A percentile compares a stretch with the other conserved stretches of the same genome.
These are phyloP conservation scores for Potentilla sterilis DNA, from an alignment of 306 rosid species.

Conservation along the genomic window DNA sequence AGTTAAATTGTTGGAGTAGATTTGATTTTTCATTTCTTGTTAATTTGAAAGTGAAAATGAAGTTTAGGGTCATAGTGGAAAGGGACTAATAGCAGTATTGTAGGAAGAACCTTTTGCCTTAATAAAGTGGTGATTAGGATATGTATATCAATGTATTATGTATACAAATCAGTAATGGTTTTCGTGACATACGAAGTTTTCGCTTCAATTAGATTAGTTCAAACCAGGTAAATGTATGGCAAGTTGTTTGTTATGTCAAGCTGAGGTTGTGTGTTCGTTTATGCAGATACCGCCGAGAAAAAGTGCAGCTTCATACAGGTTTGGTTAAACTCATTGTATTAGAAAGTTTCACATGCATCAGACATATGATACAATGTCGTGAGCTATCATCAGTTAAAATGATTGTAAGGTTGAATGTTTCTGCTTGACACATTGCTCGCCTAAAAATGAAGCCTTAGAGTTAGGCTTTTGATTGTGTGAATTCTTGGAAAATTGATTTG, in stretches of 20 bases:
- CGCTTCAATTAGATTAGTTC: background rate
- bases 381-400: background rate
- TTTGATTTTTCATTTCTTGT: too few relatives aligned
- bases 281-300: slow-evolving; percentile 95
- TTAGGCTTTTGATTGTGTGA: background rate
- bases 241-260: slow-evolving; percentile 13
- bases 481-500: background rate
- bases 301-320: slow-evolving; percentile 98
- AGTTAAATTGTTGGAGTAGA: too few relatives aligned
- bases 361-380: background rate
- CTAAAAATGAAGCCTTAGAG: background rate
- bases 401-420: background rate
- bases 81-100: too few relatives aligned
- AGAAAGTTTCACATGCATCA: too few relatives aligned
- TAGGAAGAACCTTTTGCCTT: too few relatives aligned
- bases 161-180: background rate
- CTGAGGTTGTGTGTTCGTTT: slow-evolving; percentile 27
- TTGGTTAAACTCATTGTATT: too few relatives aligned
- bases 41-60: too few relatives aligned
- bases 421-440: background rate
- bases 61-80: too few relatives aligned
- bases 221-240: background rate
- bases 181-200: background rate
- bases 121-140: too few relatives aligned
- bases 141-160: background rate